phyloP scores from a whole-genome alignment of 306 rosid species.

The Fragaria nilgerrensis region DNA sequence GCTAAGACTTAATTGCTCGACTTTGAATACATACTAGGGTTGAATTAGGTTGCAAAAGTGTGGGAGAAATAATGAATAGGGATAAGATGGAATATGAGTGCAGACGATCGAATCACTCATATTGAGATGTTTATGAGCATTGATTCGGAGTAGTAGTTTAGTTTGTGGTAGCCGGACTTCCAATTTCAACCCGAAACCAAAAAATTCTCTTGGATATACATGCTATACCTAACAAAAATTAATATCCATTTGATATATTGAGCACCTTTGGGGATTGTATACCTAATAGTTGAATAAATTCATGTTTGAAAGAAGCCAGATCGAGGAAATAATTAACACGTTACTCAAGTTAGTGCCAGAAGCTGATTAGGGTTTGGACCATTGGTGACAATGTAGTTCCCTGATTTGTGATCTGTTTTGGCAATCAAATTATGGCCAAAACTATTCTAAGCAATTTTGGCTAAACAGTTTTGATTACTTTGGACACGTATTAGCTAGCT shows the following conservation, averaged over 20 bases:
- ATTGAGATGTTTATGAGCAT: background rate
- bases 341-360: background rate
- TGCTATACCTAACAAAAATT: background rate
- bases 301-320: background rate
- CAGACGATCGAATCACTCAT: background rate
- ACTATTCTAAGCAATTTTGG: background rate
- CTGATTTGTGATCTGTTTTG: background rate
- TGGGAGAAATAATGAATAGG: background rate
- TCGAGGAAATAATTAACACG: background rate
- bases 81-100: background rate
- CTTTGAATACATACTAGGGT: background rate
- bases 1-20: background rate
- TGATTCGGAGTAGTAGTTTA: too few relatives aligned
- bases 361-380: background rate
- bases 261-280: background rate
- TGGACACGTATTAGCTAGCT: background rate
- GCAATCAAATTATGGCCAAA: background rate
- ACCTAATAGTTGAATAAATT: background rate
- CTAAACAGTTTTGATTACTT: background rate
- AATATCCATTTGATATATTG: background rate
- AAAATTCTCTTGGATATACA: too few relatives aligned
- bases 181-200: too few relatives aligned
- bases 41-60: background rate
- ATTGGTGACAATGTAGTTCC: background rate
- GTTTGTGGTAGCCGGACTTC: too few relatives aligned